Percentiles rank a stretch among this genome's conserved stretches.
phyloP scores from a whole-genome alignment of 208 protist genomes.

The Trypanosoma scelopori region DNA sequence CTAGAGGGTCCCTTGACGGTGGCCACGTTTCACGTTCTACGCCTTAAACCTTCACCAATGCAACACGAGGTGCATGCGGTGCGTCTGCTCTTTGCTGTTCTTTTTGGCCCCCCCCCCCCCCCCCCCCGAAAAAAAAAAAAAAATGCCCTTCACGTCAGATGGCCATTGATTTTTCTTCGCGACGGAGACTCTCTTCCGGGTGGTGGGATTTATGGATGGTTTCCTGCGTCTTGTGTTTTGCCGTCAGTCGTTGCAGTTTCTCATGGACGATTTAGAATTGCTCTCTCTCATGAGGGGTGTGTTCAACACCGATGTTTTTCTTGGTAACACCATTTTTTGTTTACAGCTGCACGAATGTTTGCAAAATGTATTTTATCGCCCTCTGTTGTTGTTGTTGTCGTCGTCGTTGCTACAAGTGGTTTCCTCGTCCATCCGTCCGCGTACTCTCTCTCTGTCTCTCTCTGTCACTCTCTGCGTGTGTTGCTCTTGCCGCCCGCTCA shows the following conservation, averaged over 20 bases:
- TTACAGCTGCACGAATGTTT: too few species aligned
- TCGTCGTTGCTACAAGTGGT: too few species aligned
- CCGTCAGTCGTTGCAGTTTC: constrained; percentile 51
- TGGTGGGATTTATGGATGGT: constrained; percentile 46
- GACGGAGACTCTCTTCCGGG: constrained; percentile 57
- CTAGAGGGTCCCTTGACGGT: constrained; percentile 73
- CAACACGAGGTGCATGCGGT: constrained; percentile 47
- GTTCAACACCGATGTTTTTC: constrained; percentile 21
- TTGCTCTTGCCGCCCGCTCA: too few species aligned
- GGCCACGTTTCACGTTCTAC: constrained; percentile 41
- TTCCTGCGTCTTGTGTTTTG: constrained; percentile 40
- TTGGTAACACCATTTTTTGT: too few species aligned
- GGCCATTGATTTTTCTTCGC: constrained; percentile 62
- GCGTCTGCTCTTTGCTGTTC: constrained; percentile 55
- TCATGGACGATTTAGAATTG: constrained; percentile 28
- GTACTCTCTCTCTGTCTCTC: too few species aligned
- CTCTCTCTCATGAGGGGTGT: not conserved
- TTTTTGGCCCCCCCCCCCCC: constrained; percentile 60
- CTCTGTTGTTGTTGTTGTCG: too few species aligned
- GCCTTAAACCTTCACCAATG: constrained; percentile 41
- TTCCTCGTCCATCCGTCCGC: too few species aligned
- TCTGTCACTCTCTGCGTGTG: too few species aligned
- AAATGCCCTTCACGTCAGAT: constrained; percentile 29
- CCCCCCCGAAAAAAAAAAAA: too few species aligned
- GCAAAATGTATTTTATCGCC: too few species aligned